phyloP scores from a whole-genome alignment of 306 rosid genomes.

The Fragaria ananassa region DNA sequence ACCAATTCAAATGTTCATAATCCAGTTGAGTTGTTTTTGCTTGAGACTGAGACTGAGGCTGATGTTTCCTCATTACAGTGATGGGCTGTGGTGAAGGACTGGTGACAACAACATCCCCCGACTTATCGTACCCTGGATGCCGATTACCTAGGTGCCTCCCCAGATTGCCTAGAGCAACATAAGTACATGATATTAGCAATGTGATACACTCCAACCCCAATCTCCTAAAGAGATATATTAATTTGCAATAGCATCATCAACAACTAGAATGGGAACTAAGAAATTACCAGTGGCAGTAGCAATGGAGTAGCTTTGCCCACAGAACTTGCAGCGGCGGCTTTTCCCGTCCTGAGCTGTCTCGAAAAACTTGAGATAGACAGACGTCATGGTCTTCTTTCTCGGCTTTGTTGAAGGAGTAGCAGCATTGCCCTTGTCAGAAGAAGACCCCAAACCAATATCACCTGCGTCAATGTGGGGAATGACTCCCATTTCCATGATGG shows the following conservation, averaged over 20 bases:
- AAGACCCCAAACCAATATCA: conserved; percentile 59
- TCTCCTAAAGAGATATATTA: no score
- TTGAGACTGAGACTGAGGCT: conserved; percentile 41
- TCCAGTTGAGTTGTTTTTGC: conserved; percentile 62
- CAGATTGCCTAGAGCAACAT: conserved; percentile 66
- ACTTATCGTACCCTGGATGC: conserved; percentile 89
- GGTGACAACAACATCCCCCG: conserved; percentile 49
- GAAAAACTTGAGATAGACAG: conserved; percentile 86
- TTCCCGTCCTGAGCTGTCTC: conserved; percentile 88
- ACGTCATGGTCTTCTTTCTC: conserved; percentile 94
- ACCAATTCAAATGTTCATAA: conserved; percentile 91
- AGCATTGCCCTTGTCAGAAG: conserved; percentile 65
- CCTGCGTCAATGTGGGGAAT: conserved; percentile 59
- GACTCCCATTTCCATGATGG: conserved; percentile 65
- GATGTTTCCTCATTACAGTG: conserved; percentile 45
- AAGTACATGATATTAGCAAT: not conserved
- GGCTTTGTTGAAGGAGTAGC: conserved; percentile 57
- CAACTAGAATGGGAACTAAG: not conserved
- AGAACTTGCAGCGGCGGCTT: conserved; percentile 88
- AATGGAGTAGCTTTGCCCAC: conserved; percentile 89
- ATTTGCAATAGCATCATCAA: not conserved
- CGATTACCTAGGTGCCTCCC: conserved; percentile 92
- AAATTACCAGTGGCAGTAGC: conserved; percentile 88
- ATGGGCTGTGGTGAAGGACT: conserved; percentile 45
- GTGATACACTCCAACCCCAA: not conserved